These are phyloP conservation scores for Phytophthora idaei DNA, from an alignment of 352 stramenopile species.

Conservation along the genomic window DNA sequence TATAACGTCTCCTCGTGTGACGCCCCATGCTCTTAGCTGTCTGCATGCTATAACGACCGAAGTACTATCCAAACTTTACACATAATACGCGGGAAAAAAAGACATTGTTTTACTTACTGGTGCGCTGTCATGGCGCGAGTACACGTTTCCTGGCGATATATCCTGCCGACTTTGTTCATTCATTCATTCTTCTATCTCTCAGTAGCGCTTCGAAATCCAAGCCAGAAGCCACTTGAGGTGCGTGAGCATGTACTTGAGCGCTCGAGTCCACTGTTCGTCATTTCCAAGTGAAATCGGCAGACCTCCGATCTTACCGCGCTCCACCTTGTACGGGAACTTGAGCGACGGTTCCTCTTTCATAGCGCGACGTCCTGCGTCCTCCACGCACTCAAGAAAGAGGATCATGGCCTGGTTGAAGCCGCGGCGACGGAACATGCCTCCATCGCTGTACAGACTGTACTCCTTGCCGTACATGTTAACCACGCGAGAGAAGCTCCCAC, in stretches of 20 bases:
- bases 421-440: conserved; percentile 85
- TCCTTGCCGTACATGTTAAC: conserved; percentile 86
- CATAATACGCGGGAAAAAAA: conserved; percentile 28
- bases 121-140: conserved; percentile 12
- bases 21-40: background rate
- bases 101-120: conserved; percentile 31
- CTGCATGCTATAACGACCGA: conserved; percentile 13
- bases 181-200: conserved; percentile 21
- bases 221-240: conserved; percentile 93
- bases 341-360: conserved; percentile 90
- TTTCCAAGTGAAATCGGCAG: conserved; percentile 87
- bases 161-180: conserved; percentile 31
- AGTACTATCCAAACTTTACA: conserved; percentile 4
- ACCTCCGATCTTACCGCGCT: conserved; percentile 90
- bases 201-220: conserved; percentile 91
- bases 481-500: conserved; percentile 88
- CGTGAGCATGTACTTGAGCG: conserved; percentile 92
- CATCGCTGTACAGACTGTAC: conserved; percentile 81
- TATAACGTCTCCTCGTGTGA: conserved; percentile 25
- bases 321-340: conserved; percentile 92
- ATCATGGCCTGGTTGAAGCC: conserved; percentile 93
- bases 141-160: conserved; percentile 27
- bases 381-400: conserved; percentile 90
- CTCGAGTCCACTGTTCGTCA: conserved; percentile 92
- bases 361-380: conserved; percentile 83